Base-by-base conservation (phyloP, 2,329 filamentous ascomycete species). In the Scytalidium lignicola region DNA sequence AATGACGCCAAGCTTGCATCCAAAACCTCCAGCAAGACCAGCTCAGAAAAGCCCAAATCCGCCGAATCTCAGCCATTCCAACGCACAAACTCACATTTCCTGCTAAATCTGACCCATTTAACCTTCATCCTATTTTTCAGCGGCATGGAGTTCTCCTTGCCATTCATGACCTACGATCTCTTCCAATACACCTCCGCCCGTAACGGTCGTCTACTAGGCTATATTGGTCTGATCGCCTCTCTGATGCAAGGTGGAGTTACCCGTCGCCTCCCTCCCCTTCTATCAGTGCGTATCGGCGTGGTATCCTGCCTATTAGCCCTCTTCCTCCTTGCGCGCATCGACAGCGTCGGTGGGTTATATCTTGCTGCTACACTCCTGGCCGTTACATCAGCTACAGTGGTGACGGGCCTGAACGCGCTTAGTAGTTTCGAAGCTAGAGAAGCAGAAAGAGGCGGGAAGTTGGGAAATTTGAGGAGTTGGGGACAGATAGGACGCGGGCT, bases 111-210 rank as follows among this genome's bases (percentile, higher is more conserved):
- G 1, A 84, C 89, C 0, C 93, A 99, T 68, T 86, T 97, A 62
- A 72, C 85, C 43, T 99, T 99, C 68, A 83, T 99, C 51, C 82
- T 99, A 12, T 96, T 96, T 70, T 99, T 99, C 71, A 96, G 90
- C 2, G 93, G 93, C 52, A 92, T 99, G 86, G 93, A 99, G 66
- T 97, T 96, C 68, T 96, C 90, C 1, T 79, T 99, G 2, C 91
- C 93, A 0, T 99, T 99, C 67, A 91, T 99, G 82, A 97, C 92
- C 0, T 95, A 93, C 61, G 92, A 96, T 47, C 80, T 99, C 41
- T 97, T 97, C 67, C 79, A 80, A 8, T 95, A 93, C 65, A 81
- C 77, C 10, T 86, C 90, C 1, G 80, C 83, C 41, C 80, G 89
- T 46, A 95, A 95, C 56, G 93, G 93, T 15, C 82, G 84, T 10